Evolutionary conservation across 306 rosid species (phyloP), one percentile per base, ranked within the genome.

Genomic region (Cicer chorassanicum): DNA sequence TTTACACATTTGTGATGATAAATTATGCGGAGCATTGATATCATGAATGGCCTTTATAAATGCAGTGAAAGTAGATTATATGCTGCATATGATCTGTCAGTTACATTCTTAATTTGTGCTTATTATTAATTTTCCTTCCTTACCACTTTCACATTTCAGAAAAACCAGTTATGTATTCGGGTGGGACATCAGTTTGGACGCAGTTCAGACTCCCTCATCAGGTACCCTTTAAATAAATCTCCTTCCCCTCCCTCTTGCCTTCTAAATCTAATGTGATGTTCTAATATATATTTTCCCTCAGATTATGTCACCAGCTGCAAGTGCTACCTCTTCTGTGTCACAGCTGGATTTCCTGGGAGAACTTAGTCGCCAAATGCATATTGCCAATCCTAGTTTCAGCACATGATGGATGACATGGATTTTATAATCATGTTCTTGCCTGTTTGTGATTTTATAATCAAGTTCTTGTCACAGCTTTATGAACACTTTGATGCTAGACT

Each of bases 281-380:
- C 10, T 62, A 5, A 34, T 48, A 55, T 40, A 12, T 76, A 41
- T 49, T 42, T 43, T 44, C 44, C 57, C 73, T 56, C 84, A 86
- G 86, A 75, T 80, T 56, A 84, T 86, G 87, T 49, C 83, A 39
- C 55, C 87, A 16, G 40, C 82, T 42, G 68, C 80, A 24, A 68
- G 83, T 69, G 73, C 55, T 41, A 65, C 88, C 51, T 46, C 85
- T 66, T 79, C 84, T 42, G 85, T 45, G 68, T 70, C 86, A 50
- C 83, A 75, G 78, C 51, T 81, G 80, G 91, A 90, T 83, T 87
- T 90, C 85, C 80, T 90, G 79, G 84, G 75, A 73, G 96, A 90
- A 87, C 93, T 87, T 82, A 55, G 80, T 43, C 88, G 84, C 51
- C 82, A 70, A 65, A 87, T 82, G 86, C 75, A 74, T 12, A 49